Evolutionary conservation across 805 yeast species (phyloP).

Genomic region (Metschnikowia cerradonensis): DNA sequence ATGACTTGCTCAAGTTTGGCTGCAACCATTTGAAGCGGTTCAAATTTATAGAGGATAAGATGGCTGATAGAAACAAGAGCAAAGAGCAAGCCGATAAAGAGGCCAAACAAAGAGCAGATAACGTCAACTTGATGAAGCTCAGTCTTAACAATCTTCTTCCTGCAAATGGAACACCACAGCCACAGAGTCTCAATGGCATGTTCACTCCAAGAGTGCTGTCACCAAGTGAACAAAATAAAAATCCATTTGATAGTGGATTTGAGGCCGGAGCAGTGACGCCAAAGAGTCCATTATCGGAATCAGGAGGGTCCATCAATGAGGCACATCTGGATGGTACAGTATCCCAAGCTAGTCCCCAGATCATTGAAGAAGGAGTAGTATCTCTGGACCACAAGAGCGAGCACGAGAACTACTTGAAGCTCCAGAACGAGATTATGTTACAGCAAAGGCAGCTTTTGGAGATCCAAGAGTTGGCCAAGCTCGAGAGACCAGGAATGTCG

Average conservation of each 20-base stretch:
- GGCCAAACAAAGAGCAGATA: background rate
- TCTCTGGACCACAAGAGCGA: slow-evolving; percentile 21
- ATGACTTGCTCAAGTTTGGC: slow-evolving; percentile 47
- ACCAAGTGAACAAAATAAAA: slow-evolving; percentile 28
- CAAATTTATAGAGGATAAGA: slow-evolving; percentile 41
- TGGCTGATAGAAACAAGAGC: slow-evolving; percentile 20
- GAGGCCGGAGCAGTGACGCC: background rate
- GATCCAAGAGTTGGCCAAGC: slow-evolving; percentile 11
- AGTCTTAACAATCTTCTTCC: slow-evolving; percentile 15
- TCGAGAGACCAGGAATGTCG: slow-evolving; percentile 12
- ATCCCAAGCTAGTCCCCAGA: slow-evolving; percentile 1
- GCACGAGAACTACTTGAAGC: slow-evolving; percentile 34
- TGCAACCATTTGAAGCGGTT: slow-evolving; percentile 47
- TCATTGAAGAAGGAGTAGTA: background rate
- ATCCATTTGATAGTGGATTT: slow-evolving; percentile 37
- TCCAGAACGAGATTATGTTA: slow-evolving; percentile 35
- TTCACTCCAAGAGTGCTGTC: slow-evolving; percentile 37
- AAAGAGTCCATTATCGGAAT: slow-evolving; percentile 5
- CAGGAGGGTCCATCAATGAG: slow-evolving; percentile 3
- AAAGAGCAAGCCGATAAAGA: slow-evolving; percentile 2
- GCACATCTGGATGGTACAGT: background rate
- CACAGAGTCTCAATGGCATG: slow-evolving; percentile 29
- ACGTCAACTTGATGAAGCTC: slow-evolving; percentile 12
- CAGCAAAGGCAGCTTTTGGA: slow-evolving; percentile 34
- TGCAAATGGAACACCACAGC: slow-evolving; percentile 8